Evolutionary conservation across 352 stramenopile genomes (phyloP).

Genomic region (Phytophthora citrophthora): DNA sequence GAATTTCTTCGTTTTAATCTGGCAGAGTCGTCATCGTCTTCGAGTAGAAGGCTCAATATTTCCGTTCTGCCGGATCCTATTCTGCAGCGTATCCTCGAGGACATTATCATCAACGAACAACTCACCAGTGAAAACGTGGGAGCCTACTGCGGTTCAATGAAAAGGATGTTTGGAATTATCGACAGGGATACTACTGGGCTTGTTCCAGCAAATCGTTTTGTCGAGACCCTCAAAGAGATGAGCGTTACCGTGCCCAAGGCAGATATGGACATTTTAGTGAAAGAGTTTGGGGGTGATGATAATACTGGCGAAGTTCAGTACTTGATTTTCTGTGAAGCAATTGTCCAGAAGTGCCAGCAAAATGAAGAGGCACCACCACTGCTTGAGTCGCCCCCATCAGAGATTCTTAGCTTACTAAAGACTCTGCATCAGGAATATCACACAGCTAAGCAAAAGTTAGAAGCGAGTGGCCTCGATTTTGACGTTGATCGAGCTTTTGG

Average conservation of each 20-base stretch:
- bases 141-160: constrained; percentile 70
- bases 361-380: constrained; percentile 29
- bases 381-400: constrained; percentile 37
- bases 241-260: constrained; percentile 45
- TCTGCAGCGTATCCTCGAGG: constrained; percentile 51
- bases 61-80: constrained; percentile 30
- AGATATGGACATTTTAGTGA: constrained; percentile 50
- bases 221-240: constrained; percentile 71
- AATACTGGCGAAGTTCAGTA: constrained; percentile 47
- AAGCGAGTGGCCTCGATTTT: constrained; percentile 40
- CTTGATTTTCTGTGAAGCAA: constrained; percentile 60
- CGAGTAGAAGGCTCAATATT: constrained; percentile 39
- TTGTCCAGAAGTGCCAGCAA: constrained; percentile 54
- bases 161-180: constrained; percentile 83
- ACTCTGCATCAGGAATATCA: constrained; percentile 53
- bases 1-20: constrained; percentile 85
- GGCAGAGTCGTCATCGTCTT: constrained; percentile 63
- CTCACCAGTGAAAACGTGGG: constrained; percentile 48
- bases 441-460: constrained; percentile 24
- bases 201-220: constrained; percentile 52
- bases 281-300: constrained; percentile 49
- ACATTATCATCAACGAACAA: constrained; percentile 55
- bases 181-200: constrained; percentile 74
- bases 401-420: constrained; percentile 61
- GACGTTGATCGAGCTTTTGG: constrained; percentile 58